phyloP scores from a whole-genome alignment of 2,329 filamentous ascomycete species.

The Ceratocystis harringtonii region DNA sequence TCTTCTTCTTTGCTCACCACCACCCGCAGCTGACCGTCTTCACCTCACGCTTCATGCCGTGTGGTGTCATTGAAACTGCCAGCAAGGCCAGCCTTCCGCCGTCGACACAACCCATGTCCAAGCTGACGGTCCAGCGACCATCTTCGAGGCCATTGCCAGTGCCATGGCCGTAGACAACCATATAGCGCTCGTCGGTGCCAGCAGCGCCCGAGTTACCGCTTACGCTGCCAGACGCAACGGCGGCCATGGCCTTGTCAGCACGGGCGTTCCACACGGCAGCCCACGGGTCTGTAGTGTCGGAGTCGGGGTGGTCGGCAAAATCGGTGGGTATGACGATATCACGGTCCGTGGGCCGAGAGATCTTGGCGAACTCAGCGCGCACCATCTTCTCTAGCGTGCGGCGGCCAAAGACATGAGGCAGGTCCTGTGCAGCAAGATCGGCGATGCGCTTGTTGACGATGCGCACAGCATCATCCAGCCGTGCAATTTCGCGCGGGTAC shows the following conservation, averaged over 20 bases:
- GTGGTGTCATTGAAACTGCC: conserved; percentile 43
- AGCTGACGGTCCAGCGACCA: conserved; percentile 58
- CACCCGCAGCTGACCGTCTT: conserved; percentile 25
- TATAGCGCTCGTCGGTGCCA: conserved; percentile 31
- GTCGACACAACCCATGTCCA: conserved; percentile 70
- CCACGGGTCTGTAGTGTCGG: conserved; percentile 48
- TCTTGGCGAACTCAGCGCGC: conserved; percentile 12
- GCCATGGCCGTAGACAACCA: conserved; percentile 81
- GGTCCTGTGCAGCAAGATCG: conserved; percentile 11
- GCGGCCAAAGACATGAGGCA: conserved; percentile 10
- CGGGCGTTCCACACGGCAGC: conserved; percentile 44
- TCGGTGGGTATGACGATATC: conserved; percentile 28
- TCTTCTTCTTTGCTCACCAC: conserved; percentile 4
- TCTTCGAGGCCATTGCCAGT: conserved; percentile 49
- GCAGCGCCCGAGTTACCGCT: conserved; percentile 3
- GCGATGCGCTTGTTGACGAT: conserved; percentile 19
- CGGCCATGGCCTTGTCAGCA: conserved; percentile 26
- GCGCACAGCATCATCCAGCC: conserved; percentile 23
- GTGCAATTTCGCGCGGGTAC: conserved; percentile 30
- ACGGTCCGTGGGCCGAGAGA: conserved; percentile 21
- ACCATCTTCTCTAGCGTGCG: conserved; percentile 15
- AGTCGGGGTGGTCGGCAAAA: conserved; percentile 33
- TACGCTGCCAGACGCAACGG: background rate
- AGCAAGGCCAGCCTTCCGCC: conserved; percentile 64
- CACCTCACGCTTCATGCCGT: conserved; percentile 24